Evolutionary conservation across 2,329 filamentous ascomycete genomes (phyloP).

Genomic region (Beauveria medogensis): DNA sequence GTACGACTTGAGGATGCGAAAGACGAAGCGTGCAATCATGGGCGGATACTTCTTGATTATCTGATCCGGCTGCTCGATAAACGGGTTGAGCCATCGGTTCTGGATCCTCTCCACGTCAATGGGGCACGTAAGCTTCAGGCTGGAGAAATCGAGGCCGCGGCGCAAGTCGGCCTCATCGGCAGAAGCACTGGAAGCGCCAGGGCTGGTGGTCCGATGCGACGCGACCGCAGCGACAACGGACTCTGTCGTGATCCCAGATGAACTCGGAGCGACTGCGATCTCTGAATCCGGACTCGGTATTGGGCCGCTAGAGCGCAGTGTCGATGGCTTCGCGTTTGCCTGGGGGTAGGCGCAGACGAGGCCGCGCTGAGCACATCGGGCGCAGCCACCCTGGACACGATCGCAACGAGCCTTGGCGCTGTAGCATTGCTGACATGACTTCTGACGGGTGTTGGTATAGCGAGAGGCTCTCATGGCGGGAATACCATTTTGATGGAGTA

Average conservation of each 20-base stretch:
- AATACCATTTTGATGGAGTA: neutral
- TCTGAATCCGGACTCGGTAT: neutral
- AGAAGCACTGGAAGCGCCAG: neutral
- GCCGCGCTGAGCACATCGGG: neutral
- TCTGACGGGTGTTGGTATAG: slow-evolving; percentile 5
- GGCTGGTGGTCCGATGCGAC: neutral
- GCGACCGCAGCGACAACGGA: neutral
- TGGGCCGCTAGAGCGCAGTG: neutral
- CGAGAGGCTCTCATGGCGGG: neutral
- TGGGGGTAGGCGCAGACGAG: neutral
- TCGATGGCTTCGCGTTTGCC: neutral
- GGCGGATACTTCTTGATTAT: slow-evolving; percentile 1
- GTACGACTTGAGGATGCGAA: slow-evolving; percentile 4
- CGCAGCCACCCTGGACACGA: neutral
- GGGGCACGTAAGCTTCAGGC: neutral
- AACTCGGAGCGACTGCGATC: neutral
- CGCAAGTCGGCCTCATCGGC: neutral
- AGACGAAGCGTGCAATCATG: neutral
- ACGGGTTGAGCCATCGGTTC: slow-evolving; percentile 5
- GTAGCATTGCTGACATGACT: slow-evolving; percentile 2
- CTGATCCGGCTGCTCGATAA: neutral
- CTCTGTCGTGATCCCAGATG: neutral
- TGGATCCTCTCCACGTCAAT: slow-evolving; percentile 4
- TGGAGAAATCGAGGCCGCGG: neutral
- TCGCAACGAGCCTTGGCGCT: slow-evolving; percentile 3